Evolutionary conservation across 805 yeast species (phyloP), one percentile per base, ranked within the genome.

Genomic region (Grigorovia jiainica): DNA sequence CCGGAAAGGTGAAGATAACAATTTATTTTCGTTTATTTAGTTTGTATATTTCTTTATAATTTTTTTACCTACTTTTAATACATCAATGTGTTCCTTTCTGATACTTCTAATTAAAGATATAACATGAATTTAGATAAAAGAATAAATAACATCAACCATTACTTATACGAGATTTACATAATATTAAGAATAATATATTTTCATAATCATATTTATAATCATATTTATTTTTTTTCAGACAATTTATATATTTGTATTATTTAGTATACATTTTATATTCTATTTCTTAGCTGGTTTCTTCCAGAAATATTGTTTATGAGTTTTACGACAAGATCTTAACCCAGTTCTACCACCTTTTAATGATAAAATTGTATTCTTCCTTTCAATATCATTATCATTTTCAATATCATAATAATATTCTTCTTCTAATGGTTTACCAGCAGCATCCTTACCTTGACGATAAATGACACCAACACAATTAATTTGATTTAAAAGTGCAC

Each of bases 401-500:
- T 87, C 97, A 6, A 87, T 79, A 42, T 80, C 78, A 57, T 92
- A 92, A 62, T 87, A 92, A 58, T 87, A 92, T 59, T 90, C 97
- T 60, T 87, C 95, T 50, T 90, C 97, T 46, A 92, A 69, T 5
- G 85, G 87, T 61, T 87, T 87, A 13, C 97, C 98, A 2, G 97
- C 95, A 4, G 97, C 97, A 62, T 92, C 97, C 60, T 87, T 89
- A 38, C 97, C 97, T 46, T 73, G 71, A 62, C 97, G 81, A 54
- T 76, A 75, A 46, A 92, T 89, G 10, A 84, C 82, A 15, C 97
- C 97, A 43, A 90, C 72, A 16, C 44, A 44, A 5, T 60, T 51
- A 34, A 65, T 59, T 33, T 71, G 64, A 11, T 63, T 60, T 27
- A 74, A 53, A 3, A 75, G 47, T 18, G 72, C 70, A 46, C 77